Evolutionary conservation across 2,329 filamentous ascomycete genomes (phyloP), one percentile per base, ranked within the genome.

Genomic region (Aspergillus amoenus): DNA sequence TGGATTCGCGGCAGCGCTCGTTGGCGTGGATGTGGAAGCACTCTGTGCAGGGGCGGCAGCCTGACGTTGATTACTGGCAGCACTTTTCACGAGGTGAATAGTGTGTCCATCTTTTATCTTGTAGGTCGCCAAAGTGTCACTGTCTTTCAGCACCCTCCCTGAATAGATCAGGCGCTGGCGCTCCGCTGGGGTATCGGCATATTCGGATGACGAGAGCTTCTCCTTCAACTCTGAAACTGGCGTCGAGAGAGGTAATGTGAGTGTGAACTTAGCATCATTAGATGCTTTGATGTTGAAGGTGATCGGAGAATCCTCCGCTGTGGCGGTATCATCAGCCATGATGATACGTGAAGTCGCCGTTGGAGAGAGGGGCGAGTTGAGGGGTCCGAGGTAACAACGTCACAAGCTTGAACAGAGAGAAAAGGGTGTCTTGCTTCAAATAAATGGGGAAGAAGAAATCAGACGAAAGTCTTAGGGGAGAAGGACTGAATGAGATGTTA

Each of bases 271-370:
- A 73, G 85, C 87, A 72, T 97, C 93, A 67, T 88, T 89, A n/a
- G 91, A 93, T n/a, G 91, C 90, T 81, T 97, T 99, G 77, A 99
- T 88, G 79, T 92, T 94, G 85, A 99, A 97, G 74, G 90, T 96
- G 78, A 99, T 80, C 68, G 93, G 87, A 69, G 87, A 79, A 70
- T 93, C 90, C 68, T 85, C 82, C 55, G 80, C 73, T 68, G 79
- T 50, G 58, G 69, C 61, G 56, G 66, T 69, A 55, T 76, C 73
- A 59, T 76, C 74, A 58, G 74, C 73, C 75, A 77, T 77, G 67
- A 62, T 70, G 58, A 61, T 59, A 61, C 42, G 60, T 60, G 56
- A 53, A 52, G 46, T 56, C 48, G 45, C 49, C 39, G 58, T 55
- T 24, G 57, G 9, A 30, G 44, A 52, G 52, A 27, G 57, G 61